Conservation (phyloP, 1,284 basidiomycete species). For the Tilletia indica region DNA sequence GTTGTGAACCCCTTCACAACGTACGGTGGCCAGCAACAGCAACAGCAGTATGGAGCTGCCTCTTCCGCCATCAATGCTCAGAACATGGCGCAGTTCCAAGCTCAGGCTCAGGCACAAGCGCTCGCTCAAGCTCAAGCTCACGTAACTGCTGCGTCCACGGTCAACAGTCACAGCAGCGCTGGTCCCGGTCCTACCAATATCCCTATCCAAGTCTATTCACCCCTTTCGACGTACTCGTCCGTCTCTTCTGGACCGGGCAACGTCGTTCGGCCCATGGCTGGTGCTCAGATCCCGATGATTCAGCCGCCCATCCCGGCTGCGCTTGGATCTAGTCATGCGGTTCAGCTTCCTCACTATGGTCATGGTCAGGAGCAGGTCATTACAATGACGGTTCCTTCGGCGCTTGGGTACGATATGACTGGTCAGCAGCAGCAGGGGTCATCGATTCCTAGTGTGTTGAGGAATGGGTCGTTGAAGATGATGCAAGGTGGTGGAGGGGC, state of each 20-base stretch:
- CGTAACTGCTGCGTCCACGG: too few species aligned
- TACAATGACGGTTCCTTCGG: conserved; percentile 4
- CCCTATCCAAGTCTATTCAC: too few species aligned
- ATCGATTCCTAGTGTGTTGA: conserved; percentile 7
- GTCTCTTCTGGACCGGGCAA: not conserved
- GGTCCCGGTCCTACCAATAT: too few species aligned
- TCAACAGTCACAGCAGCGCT: too few species aligned
- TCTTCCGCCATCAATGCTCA: too few species aligned
- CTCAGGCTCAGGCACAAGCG: not conserved
- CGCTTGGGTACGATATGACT: not conserved
- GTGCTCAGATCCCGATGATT: not conserved
- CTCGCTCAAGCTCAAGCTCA: too few species aligned
- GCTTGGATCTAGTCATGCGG: too few species aligned
- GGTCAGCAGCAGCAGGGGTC: not conserved
- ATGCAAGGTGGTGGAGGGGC: too few species aligned
- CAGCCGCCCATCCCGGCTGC: not conserved
- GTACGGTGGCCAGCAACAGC: not conserved
- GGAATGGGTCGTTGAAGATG: conserved; percentile 15
- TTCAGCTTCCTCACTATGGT: not conserved
- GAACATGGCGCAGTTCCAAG: not conserved
- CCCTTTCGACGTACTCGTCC: not conserved
- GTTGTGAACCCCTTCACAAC: not conserved
- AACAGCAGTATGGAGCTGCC: too few species aligned
- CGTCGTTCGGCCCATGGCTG: not conserved
- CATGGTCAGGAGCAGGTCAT: not conserved